Percentiles rank a stretch among this genome's conserved stretches.
These are phyloP conservation scores for Cutaneotrichosporon cavernicola DNA, from an alignment of 1,284 basidiomycete species.

Conservation along the genomic window DNA sequence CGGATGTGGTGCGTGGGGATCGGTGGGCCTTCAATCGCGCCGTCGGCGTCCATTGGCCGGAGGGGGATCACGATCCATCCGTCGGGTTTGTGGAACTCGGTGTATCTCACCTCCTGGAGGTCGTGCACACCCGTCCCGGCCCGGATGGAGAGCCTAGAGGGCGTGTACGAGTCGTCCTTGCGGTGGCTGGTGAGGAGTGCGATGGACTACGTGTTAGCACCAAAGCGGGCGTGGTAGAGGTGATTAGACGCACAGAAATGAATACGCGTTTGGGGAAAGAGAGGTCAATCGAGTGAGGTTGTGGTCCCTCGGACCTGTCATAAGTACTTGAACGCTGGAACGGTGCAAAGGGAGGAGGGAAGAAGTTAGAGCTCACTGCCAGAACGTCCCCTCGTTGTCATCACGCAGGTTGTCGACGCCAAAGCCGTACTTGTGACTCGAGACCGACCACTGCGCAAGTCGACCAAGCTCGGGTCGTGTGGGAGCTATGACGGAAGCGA, in stretches of 20 bases:
- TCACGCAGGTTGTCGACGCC: conserved; percentile 89
- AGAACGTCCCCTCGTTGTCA: conserved; percentile 86
- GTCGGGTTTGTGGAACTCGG: conserved; percentile 82
- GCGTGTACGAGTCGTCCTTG: conserved; percentile 95
- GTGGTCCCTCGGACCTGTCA: conserved; percentile 88
- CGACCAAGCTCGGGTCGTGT: conserved; percentile 49
- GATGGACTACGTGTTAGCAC: conserved; percentile 66
- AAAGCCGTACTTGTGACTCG: conserved; percentile 94
- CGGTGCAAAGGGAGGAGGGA: background rate
- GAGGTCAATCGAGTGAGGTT: conserved; percentile 92
- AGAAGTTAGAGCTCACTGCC: conserved; percentile 76
- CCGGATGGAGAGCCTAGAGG: conserved; percentile 80
- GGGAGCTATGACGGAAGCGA: background rate
- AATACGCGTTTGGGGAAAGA: conserved; percentile 88
- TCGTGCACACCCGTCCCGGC: conserved; percentile 91
- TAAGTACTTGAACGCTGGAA: conserved; percentile 4
- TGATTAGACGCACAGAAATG: conserved; percentile 65
- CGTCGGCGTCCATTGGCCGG: conserved; percentile 71
- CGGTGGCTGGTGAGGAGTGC: conserved; percentile 82
- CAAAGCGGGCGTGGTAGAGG: conserved; percentile 53
- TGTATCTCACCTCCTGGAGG: conserved; percentile 74
- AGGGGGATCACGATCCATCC: conserved; percentile 94
- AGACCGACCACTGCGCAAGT: conserved; percentile 92
- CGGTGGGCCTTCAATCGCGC: conserved; percentile 65
- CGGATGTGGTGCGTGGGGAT: conserved; percentile 87